Evolutionary conservation across 768 basidiomycete genomes (phyloP).

Genomic region (Boletus rex-veris): DNA sequence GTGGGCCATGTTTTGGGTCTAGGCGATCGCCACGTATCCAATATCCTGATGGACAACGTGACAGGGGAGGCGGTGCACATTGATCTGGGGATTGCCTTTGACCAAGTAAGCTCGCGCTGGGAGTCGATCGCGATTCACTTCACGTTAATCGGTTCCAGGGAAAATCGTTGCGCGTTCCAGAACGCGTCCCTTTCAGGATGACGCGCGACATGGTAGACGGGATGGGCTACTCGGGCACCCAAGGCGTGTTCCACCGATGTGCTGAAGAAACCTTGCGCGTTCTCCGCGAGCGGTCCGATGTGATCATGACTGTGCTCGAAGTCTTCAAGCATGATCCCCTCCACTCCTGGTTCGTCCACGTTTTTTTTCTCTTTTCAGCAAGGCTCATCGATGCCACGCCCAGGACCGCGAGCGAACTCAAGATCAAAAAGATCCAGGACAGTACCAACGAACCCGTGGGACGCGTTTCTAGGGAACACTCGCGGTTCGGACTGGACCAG

Average conservation of each 20-base stretch:
- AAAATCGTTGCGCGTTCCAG: constrained; percentile 71
- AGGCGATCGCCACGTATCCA: constrained; percentile 88
- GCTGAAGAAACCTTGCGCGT: constrained; percentile 94
- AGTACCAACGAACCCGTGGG: constrained; percentile 27
- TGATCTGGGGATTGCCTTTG: constrained; percentile 95
- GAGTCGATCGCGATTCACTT: background rate
- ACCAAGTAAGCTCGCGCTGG: constrained; percentile 53
- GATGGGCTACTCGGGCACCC: constrained; percentile 83
- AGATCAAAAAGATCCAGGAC: constrained; percentile 63
- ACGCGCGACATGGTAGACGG: constrained; percentile 94
- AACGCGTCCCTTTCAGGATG: constrained; percentile 92
- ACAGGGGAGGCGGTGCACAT: constrained; percentile 93
- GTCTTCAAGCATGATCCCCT: constrained; percentile 97
- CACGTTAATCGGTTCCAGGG: constrained; percentile 49
- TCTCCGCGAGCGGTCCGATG: constrained; percentile 75
- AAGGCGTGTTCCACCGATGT: constrained; percentile 93
- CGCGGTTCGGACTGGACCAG: constrained; percentile 49
- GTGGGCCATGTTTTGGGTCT: constrained; percentile 91
- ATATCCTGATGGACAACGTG: constrained; percentile 82
- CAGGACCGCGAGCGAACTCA: constrained; percentile 78
- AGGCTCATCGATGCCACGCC: background rate
- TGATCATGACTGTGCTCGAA: constrained; percentile 92
- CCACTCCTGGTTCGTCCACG: constrained; percentile 70
- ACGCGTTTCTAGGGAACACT: constrained; percentile 20
- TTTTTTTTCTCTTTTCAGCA: background rate